Evolutionary conservation across 768 basidiomycete genomes (phyloP).

Genomic region (Hirschioporus abietinus): DNA sequence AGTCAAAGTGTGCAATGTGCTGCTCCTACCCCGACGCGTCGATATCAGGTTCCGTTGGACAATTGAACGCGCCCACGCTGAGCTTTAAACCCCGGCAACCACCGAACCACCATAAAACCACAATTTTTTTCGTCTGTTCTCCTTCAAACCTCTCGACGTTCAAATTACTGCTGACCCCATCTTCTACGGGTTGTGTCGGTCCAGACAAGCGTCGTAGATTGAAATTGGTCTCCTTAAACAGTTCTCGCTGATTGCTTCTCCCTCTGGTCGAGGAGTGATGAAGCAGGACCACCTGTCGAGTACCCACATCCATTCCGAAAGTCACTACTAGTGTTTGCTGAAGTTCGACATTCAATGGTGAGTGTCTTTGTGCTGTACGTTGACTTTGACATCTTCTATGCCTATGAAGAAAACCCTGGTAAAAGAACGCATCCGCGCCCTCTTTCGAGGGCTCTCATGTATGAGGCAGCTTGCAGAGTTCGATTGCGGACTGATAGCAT

Average conservation of each 20-base stretch:
- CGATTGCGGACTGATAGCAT: slow-evolving; percentile 16
- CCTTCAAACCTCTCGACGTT: slow-evolving; percentile 51
- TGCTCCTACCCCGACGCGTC: neutral
- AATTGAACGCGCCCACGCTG: neutral
- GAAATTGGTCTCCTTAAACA: slow-evolving; percentile 70
- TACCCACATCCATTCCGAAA: slow-evolving; percentile 44
- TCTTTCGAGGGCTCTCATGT: slow-evolving; percentile 30
- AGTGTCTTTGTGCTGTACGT: slow-evolving; percentile 21
- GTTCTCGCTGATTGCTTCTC: slow-evolving; percentile 88
- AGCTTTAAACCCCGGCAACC: neutral
- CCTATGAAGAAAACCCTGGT: slow-evolving; percentile 85
- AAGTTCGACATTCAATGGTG: slow-evolving; percentile 21
- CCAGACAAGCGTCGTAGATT: slow-evolving; percentile 89
- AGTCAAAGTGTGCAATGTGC: neutral
- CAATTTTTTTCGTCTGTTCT: slow-evolving; percentile 12
- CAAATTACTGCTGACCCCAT: slow-evolving; percentile 70
- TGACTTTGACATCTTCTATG: slow-evolving; percentile 16
- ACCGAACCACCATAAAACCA: slow-evolving; percentile 21
- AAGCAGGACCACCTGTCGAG: slow-evolving; percentile 91
- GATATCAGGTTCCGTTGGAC: neutral
- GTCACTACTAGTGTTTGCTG: neutral
- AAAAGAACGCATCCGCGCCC: slow-evolving; percentile 71
- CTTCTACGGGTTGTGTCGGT: slow-evolving; percentile 64
- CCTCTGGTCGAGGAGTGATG: slow-evolving; percentile 85
- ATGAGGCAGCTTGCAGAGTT: slow-evolving; percentile 19